Evolutionary conservation across 805 yeast genomes (phyloP).

Genomic region (Metschnikowia santaceciliae): DNA sequence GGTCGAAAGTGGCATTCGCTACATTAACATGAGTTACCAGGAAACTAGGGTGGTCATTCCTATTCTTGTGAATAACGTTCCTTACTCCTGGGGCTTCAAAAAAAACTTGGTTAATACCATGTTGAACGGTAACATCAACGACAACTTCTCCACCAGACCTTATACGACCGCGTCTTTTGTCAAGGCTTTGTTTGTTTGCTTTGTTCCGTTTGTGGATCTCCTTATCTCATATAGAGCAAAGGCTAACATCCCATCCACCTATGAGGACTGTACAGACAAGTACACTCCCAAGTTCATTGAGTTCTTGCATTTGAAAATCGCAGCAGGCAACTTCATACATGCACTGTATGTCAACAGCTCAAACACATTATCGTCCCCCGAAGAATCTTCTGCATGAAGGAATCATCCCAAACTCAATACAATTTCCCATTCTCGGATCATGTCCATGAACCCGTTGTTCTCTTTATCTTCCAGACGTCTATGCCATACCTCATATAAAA

Average conservation of each 20-base stretch:
- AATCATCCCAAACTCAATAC: slow-evolving; percentile 33
- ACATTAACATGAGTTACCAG: slow-evolving; percentile 37
- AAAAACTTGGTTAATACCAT: slow-evolving; percentile 35
- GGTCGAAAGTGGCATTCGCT: slow-evolving; percentile 35
- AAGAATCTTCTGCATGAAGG: background rate
- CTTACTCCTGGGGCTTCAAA: slow-evolving; percentile 36
- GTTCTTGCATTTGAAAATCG: slow-evolving; percentile 3
- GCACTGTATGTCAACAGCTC: slow-evolving; percentile 7
- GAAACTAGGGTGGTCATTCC: slow-evolving; percentile 36
- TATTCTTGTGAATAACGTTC: slow-evolving; percentile 26
- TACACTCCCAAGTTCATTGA: slow-evolving; percentile 12
- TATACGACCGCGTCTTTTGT: background rate
- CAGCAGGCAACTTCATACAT: slow-evolving; percentile 5
- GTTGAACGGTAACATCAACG: slow-evolving; percentile 10
- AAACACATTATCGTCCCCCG: background rate
- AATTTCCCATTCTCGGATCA: slow-evolving; percentile 53
- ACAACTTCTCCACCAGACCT: background rate
- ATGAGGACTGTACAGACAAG: slow-evolving; percentile 9
- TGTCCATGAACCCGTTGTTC: slow-evolving; percentile 47
- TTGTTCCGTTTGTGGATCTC: slow-evolving; percentile 13
- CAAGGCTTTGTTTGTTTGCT: slow-evolving; percentile 3
- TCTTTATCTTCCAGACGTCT: slow-evolving; percentile 33
- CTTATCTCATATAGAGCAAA: background rate
- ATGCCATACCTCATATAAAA: slow-evolving; percentile 49
- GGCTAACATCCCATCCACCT: background rate